Conservation (phyloP, 352 stramenopile species). For the Phytophthora kernoviae region DNA sequence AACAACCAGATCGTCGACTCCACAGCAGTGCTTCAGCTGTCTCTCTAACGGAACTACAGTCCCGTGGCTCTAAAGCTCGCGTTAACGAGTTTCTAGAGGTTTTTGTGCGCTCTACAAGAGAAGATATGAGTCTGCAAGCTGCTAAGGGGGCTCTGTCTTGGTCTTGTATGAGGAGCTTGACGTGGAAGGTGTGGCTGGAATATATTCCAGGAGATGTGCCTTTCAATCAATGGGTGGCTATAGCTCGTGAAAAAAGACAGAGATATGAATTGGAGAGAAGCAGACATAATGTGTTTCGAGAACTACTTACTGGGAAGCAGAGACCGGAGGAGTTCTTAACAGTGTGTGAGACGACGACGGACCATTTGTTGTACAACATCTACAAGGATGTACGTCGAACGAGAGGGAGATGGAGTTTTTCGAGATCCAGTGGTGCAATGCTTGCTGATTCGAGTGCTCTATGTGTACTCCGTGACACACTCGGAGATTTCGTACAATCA, state of each 20-base stretch:
- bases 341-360: conserved; percentile 52
- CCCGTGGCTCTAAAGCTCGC: conserved; percentile 46
- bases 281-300: conserved; percentile 40
- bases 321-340: conserved; percentile 49
- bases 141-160: conserved; percentile 69
- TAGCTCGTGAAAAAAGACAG: conserved; percentile 38
- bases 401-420: conserved; percentile 69
- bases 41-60: conserved; percentile 69
- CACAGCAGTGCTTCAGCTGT: conserved; percentile 45
- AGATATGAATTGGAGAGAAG: conserved; percentile 46
- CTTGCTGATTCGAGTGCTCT: conserved; percentile 67
- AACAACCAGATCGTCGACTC: conserved; percentile 36
- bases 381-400: conserved; percentile 77
- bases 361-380: conserved; percentile 67
- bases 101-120: conserved; percentile 55
- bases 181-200: conserved; percentile 77
- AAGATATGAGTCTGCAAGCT: conserved; percentile 58
- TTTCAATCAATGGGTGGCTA: conserved; percentile 52
- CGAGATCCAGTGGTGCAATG: conserved; percentile 48
- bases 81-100: conserved; percentile 80
- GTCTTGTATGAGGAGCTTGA: conserved; percentile 73
- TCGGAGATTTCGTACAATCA: conserved; percentile 80
- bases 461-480: conserved; percentile 71
- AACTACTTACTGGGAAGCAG: conserved; percentile 33
- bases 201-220: conserved; percentile 51